Evolutionary conservation across 2,329 filamentous ascomycete species (phyloP).

Genomic region (Acrodontium crateriforme): DNA sequence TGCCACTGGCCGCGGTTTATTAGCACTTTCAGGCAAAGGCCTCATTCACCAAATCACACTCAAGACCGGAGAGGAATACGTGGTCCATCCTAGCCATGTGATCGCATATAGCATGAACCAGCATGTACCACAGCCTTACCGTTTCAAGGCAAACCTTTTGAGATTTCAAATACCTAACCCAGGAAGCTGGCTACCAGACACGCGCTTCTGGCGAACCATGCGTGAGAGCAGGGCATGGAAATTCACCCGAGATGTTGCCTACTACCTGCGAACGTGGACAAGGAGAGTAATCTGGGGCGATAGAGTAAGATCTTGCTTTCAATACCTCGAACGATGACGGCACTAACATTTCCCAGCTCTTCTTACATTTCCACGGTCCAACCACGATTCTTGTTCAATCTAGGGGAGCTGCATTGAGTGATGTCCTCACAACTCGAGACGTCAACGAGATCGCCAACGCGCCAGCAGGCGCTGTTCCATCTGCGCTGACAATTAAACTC

Average conservation of each 20-base stretch:
- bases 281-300: slow-evolving; percentile 87
- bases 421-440: slow-evolving; percentile 63
- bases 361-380: slow-evolving; percentile 80
- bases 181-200: slow-evolving; percentile 50
- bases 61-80: slow-evolving; percentile 72
- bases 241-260: slow-evolving; percentile 48
- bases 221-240: slow-evolving; percentile 61
- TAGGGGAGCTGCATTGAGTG: slow-evolving; percentile 62
- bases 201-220: slow-evolving; percentile 60
- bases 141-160: slow-evolving; percentile 64
- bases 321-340: no score
- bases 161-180: slow-evolving; percentile 64
- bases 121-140: slow-evolving; percentile 65
- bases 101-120: slow-evolving; percentile 75
- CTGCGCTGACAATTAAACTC: slow-evolving; percentile 34
- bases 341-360: slow-evolving; percentile 40
- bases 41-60: slow-evolving; percentile 80
- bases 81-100: slow-evolving; percentile 79
- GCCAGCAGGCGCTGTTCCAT: slow-evolving; percentile 55
- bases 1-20: slow-evolving; percentile 73
- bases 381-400: slow-evolving; percentile 78
- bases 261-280: slow-evolving; percentile 59
- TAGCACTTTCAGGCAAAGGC: slow-evolving; percentile 72
- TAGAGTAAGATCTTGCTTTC: slow-evolving; percentile 39
- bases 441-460: slow-evolving; percentile 82